These are phyloP conservation scores for Trametes cubensis DNA, from an alignment of 768 basidiomycete species.

Conservation along the genomic window DNA sequence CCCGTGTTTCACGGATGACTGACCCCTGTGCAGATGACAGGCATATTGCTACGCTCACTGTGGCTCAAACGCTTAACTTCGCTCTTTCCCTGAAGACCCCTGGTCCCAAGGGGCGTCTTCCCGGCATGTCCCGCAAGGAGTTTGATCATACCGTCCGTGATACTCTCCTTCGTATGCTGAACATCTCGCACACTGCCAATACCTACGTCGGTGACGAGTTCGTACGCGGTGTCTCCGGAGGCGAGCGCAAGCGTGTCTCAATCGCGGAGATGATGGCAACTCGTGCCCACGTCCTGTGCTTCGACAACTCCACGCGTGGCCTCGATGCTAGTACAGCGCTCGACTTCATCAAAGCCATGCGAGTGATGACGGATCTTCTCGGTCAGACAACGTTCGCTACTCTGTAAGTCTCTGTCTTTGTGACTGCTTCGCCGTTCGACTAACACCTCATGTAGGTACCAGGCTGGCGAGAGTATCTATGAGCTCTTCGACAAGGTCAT, in stretches of 20 bases:
- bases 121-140: constrained; percentile 60
- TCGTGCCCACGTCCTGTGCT: constrained; percentile 76
- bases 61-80: constrained; percentile 74
- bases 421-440: background rate
- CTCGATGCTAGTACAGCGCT: constrained; percentile 86
- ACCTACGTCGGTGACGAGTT: constrained; percentile 89
- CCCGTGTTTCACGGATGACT: background rate
- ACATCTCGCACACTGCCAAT: constrained; percentile 74
- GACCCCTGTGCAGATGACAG: constrained; percentile 61
- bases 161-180: constrained; percentile 75
- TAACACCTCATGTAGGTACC: constrained; percentile 31
- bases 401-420: constrained; percentile 45
- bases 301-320: constrained; percentile 84
- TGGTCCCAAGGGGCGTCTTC: constrained; percentile 72
- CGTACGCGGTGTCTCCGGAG: constrained; percentile 79
- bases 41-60: constrained; percentile 82
- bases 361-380: constrained; percentile 83
- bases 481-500: constrained; percentile 86
- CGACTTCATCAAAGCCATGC: constrained; percentile 79
- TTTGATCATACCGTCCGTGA: constrained; percentile 60
- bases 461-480: constrained; percentile 81
- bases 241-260: constrained; percentile 78
- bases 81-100: constrained; percentile 76
- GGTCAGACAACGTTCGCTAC: constrained; percentile 81
- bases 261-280: constrained; percentile 89